Base-by-base conservation (phyloP, 345 rosid species). In the Stellera chamaejasme region DNA sequence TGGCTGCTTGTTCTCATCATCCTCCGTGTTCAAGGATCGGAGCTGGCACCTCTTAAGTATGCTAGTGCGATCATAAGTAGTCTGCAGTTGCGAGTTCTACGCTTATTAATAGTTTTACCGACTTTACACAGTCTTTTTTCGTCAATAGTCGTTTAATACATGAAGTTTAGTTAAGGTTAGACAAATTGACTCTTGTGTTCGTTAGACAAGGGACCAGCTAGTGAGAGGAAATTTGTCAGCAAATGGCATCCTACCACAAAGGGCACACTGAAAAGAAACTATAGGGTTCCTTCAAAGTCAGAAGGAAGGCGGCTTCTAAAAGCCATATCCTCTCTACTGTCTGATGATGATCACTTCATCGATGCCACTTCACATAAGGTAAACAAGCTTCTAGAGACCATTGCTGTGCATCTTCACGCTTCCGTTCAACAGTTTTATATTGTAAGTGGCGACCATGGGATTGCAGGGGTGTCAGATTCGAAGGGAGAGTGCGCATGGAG, bases 311-410 rank as follows among this genome's bases (percentile, higher is more conserved):
- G 84, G 55, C 84, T 88, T 15, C 98, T 92, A 14, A 85, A 70
- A 78, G 83, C 87, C n/a, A 73, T 92, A 67, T 86, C 95, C 0
- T 77, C 95, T 48, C 78, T 92, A 63, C 88, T 85, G 15, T 83
- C 98, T 2, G 95, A 85, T 50, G 98, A 91, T 70, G 92, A 88
- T 65, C 88, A 91, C 69, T 91, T 91, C 53, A 70, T 70, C 5
- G 98, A 91, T 67, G 95, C 90, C 49, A 77, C 87, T 62, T 82
- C 98, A 57, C 98, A 91, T 82, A 82, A 88, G 92, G 98, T 91
- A 71, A 70, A 2, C 16, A 44, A 55, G 49, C 56, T 53, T 32
- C 7, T 32, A 32, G 7, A 32, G 23, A 16, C 39, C 7, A 4
- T 5, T 8, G 1, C 39, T 6, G 14, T 9, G 19, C 39, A 8